Conservation (phyloP, 2,329 filamentous ascomycete genomes). For the Periconia macrospinosa region DNA sequence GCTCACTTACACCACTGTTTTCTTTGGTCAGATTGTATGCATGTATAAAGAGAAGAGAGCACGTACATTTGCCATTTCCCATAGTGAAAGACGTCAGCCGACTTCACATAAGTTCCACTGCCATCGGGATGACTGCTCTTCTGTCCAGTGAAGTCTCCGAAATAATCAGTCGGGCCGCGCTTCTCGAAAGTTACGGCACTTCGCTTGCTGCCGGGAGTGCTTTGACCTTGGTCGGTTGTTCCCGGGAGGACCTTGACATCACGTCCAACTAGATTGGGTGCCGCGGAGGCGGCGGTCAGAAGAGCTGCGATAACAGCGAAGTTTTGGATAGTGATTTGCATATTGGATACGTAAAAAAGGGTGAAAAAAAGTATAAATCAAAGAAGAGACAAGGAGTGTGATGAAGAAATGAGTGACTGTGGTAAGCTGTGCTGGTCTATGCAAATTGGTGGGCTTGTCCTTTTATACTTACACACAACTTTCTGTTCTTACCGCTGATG, state of each 20-base stretch:
- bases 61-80: too few relatives aligned
- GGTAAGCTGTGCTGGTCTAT: neutral
- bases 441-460: too few relatives aligned
- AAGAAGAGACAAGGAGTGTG: neutral
- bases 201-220: neutral
- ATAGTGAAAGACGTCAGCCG: too few relatives aligned
- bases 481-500: too few relatives aligned
- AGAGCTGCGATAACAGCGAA: slow-evolving; percentile 2
- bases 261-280: neutral
- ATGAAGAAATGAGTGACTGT: neutral
- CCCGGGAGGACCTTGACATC: neutral
- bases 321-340: slow-evolving; percentile 1
- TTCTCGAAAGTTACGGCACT: neutral
- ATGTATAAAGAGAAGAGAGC: too few relatives aligned
- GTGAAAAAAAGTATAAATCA: neutral
- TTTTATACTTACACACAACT: too few relatives aligned
- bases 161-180: slow-evolving; percentile 2
- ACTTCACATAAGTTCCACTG: neutral
- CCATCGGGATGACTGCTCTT: slow-evolving; percentile 1
- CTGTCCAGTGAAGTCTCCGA: slow-evolving; percentile 2
- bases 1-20: too few relatives aligned
- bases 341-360: neutral
- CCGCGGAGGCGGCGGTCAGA: neutral
- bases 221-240: neutral
- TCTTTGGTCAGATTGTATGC: too few relatives aligned